Base-by-base conservation (phyloP, 345 rosid genomes). In the Citrus hindsii region DNA sequence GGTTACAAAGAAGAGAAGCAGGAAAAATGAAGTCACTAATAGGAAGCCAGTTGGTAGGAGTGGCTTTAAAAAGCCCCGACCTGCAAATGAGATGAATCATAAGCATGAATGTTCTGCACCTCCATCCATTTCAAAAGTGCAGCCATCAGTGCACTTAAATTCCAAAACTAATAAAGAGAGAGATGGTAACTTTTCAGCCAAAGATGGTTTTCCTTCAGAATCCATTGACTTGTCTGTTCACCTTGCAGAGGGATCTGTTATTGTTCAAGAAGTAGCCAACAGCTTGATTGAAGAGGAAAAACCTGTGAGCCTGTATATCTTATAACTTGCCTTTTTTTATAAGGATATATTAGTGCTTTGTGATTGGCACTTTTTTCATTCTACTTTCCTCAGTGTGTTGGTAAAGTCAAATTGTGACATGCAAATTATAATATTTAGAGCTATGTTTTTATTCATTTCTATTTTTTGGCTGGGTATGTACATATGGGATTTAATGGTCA, bases 1-100 rank as follows among this genome's bases (percentile, higher is more conserved):
- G 59, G 69, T 81, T 71, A 88, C 85, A 68, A 86, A 86, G 86
- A 95, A 88, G 83, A 90, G 93, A 85, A 91, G 85, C 81, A 82
- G 81, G 79, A 87, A 85, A 74, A 21, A 71, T 71, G 88, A 82
- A 80, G 78, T 42, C 28, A 55, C 19, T 67, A 38, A 79, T 76
- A 70, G 60, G 22, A 82, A 84, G 74, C 75, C 79, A 81, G 67
- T 69, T 33, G 77, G 22, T 64, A 60, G 56, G 33, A 74, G 61
- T 82, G 72, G 65, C 62, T 74, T 33, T 64, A 90, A 93, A 86
- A 91, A 86, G 71, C 74, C 82, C 51, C 82, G 88, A 66, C 35
- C 81, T 71, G 70, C 69, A 79, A 79, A 82, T 67, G 79, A 80
- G 71, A 63, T 28, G 69, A 84, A 81, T 78, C 62, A 53, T 73